phyloP scores from a whole-genome alignment of 225 moss, liverwort and hornwort species.

The Pseudisothecium myosuroides region DNA sequence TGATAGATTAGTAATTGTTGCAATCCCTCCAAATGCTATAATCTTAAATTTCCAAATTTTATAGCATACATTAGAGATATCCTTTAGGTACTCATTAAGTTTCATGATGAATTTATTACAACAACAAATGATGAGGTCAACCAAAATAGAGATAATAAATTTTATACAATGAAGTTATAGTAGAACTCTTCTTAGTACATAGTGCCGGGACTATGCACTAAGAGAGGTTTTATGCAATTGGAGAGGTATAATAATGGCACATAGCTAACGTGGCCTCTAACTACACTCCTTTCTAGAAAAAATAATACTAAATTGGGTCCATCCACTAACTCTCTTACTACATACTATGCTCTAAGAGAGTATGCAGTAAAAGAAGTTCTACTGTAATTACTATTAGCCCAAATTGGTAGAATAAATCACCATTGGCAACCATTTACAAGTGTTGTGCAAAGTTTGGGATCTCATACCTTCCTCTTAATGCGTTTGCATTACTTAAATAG shows the following conservation, averaged over 20 bases:
- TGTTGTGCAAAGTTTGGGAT: not conserved
- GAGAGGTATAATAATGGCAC: too few relatives aligned
- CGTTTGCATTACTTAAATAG: not conserved
- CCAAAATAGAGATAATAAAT: too few relatives aligned
- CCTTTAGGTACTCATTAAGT: not conserved
- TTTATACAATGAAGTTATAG: fast-evolving
- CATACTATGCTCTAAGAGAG: too few relatives aligned
- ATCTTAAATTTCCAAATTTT: not conserved
- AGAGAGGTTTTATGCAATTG: too few relatives aligned
- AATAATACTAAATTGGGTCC: too few relatives aligned
- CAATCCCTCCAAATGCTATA: not conserved
- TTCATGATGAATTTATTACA: not conserved
- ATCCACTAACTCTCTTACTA: too few relatives aligned
- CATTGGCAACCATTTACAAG: not conserved
- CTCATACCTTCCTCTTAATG: too few relatives aligned
- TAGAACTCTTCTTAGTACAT: too few relatives aligned
- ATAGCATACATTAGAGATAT: not conserved
- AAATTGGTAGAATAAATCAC: not conserved
- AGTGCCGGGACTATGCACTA: too few relatives aligned
- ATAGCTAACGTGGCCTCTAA: too few relatives aligned
- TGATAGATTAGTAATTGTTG: not conserved
- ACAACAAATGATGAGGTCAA: not conserved
- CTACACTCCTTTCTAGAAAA: too few relatives aligned
- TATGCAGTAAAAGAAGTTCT: too few relatives aligned
- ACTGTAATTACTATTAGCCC: not conserved